Conservation (phyloP, 805 yeast genomes). For the Yarrowia porcina region DNA sequence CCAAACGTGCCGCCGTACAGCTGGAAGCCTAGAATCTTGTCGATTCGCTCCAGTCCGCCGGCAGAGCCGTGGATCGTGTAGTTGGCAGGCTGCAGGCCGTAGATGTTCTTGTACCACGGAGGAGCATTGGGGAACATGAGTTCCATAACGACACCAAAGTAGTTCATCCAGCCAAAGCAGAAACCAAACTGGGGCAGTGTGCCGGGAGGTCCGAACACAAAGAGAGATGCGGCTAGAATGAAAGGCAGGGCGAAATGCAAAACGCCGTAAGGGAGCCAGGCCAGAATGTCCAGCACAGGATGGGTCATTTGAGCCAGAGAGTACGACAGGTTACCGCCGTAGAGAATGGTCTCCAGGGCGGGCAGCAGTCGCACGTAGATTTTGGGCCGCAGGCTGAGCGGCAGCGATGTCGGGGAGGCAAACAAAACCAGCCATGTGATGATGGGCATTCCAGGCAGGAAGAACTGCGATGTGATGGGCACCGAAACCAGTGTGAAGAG, state of each 20-base stretch:
- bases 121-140: constrained; percentile 90
- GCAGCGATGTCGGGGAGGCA: constrained; percentile 72
- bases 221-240: constrained; percentile 71
- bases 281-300: constrained; percentile 69
- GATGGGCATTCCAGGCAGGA: constrained; percentile 77
- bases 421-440: constrained; percentile 81
- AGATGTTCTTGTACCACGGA: constrained; percentile 88
- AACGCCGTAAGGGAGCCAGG: constrained; percentile 94
- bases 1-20: constrained; percentile 78
- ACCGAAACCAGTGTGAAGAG: constrained; percentile 51
- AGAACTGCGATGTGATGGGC: constrained; percentile 82
- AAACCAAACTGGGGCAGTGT: constrained; percentile 78
- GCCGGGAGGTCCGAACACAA: constrained; percentile 89
- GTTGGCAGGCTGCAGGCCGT: constrained; percentile 86
- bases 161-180: constrained; percentile 93
- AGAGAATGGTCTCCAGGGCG: constrained; percentile 84
- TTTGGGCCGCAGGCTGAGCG: constrained; percentile 75
- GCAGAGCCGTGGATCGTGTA: constrained; percentile 92
- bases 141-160: constrained; percentile 80
- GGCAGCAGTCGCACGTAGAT: constrained; percentile 86
- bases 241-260: constrained; percentile 90
- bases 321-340: constrained; percentile 85
- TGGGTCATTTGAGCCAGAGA: constrained; percentile 72
- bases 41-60: constrained; percentile 91
- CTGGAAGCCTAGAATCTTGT: constrained; percentile 69